Evolutionary conservation across 805 yeast species (phyloP), one percentile per base, ranked within the genome.

Genomic region (Lachancea meyersii): DNA sequence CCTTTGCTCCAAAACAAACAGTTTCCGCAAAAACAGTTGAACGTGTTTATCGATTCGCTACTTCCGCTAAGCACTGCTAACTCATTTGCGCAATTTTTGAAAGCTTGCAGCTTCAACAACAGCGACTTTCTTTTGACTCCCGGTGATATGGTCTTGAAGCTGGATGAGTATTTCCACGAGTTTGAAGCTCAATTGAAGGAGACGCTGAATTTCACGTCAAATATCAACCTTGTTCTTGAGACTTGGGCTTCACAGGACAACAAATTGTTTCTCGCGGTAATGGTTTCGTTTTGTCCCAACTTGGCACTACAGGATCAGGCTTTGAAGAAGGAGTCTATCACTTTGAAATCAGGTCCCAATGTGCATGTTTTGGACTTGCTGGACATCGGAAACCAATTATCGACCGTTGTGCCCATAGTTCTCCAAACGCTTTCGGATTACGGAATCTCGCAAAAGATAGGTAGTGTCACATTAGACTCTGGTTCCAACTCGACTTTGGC

Each of bases 101-200:
- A 38, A 18, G 46, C 35, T n/a, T 44, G 46, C 30, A 43, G 41
- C 26, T 44, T 37, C 14, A 45, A 31, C 18, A 34, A 35, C 38
- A 32, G 32, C 31, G 31, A 35, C 23, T 35, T 35, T 35, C n/a
- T 45, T 24, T 17, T 38, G 26, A 41, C 46, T 22, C 33, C 44
- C 16, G 44, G 45, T 35, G 46, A 40, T 14, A 34, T 41, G 40
- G 38, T 45, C 21, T 23, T 24, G 19, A 26, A 41, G 40, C 44
- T 47, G 31, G 40, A 34, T 27, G 41, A 36, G 38, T 45, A 47
- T 21, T 43, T 41, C 37, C 41, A 41, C 17, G 46, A 35, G 26
- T 41, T 47, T 26, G 37, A 41, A 31, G 19, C 26, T 16, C 48
- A 47, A 35, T 41, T 47, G 40, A 36, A 40, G 23, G 48, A 44